Percentiles rank a stretch among this genome's conserved stretches.
Conservation (phyloP, 495 filamentous ascomycete species). For the Pseudevernia furfuracea region DNA sequence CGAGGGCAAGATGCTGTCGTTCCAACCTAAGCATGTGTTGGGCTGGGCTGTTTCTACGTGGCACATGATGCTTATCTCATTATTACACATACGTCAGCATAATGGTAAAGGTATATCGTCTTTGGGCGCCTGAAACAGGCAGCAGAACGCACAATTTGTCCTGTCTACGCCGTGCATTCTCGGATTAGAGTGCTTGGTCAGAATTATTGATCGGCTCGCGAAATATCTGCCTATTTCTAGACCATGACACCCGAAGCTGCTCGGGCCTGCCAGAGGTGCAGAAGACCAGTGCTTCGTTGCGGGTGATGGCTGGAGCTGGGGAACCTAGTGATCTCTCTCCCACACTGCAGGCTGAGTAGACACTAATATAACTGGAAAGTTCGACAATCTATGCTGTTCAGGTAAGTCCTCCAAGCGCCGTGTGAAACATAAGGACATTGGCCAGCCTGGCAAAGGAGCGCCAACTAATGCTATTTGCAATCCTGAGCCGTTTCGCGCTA, state of each 20-base stretch:
- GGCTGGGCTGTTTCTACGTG: too few relatives aligned
- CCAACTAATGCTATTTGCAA: background rate
- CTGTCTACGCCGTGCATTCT: background rate
- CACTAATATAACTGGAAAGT: background rate
- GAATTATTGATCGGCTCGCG: background rate
- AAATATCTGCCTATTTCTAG: background rate
- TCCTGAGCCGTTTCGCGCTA: background rate
- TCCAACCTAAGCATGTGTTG: background rate
- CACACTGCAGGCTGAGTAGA: background rate
- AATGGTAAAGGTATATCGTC: background rate
- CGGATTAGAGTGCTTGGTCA: background rate
- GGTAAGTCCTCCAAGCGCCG: background rate
- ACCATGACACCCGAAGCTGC: background rate
- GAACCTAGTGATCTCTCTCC: background rate
- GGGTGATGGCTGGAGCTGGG: background rate
- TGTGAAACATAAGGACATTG: background rate
- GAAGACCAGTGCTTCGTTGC: background rate
- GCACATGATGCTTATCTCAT: background rate
- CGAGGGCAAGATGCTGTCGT: background rate
- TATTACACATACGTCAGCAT: background rate
- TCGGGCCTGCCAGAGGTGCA: background rate
- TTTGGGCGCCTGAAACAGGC: background rate
- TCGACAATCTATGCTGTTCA: background rate
- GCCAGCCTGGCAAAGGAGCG: background rate
- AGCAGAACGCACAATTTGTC: background rate